Base-by-base conservation (phyloP, 2,329 filamentous ascomycete genomes). In the Tetracladium maxilliforme region DNA sequence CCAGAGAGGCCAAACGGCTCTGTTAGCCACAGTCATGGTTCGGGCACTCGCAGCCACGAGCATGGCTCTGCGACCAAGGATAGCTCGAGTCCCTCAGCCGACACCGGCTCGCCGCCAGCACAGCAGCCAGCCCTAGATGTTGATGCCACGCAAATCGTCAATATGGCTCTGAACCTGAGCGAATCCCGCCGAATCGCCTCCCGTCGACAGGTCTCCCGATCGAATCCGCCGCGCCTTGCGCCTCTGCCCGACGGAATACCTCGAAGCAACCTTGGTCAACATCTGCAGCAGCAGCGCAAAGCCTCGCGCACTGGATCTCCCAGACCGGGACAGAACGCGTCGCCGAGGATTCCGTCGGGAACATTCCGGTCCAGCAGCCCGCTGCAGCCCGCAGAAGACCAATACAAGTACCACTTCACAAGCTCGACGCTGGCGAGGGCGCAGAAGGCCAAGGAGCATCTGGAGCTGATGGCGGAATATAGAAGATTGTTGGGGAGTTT, bases 121-220 rank as follows among this genome's bases (percentile, higher is more conserved):
- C 37, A 29, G 16, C 33, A 34, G 22, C 34, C 44, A 10, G 38
- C 48, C 5, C 45, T 79, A 12, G 71, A 83, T 39, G 63, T 78
- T 31, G 86, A 94, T 41, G 78, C 86, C 6, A 70, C 77, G 4
- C 81, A 93, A 48, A 92, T 95, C 34, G 83, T 95, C 21, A 84
- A 84, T 41, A 80, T 95, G 67, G 87, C 87, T 2, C 53, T 95
- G 38, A 90, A 77, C 35, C 52, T 95, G 24, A 92, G 80, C 54
- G 83, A 94, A 48, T 81, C 76, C 41, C 70, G 72, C 35, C 70
- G 70, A 42, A 63, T 62, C 51, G 79, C 59, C 32, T 70, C 54
- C 47, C 67, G 58, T 49, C 64, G 56, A 48, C 71, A 45, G 47
- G 63, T 49, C 36, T n/a, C n/a, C n/a, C n/a, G n/a, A 19, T 46